These are phyloP conservation scores for Hypoxylon trugodes DNA, from an alignment of 495 filamentous ascomycete species.

Conservation along the genomic window DNA sequence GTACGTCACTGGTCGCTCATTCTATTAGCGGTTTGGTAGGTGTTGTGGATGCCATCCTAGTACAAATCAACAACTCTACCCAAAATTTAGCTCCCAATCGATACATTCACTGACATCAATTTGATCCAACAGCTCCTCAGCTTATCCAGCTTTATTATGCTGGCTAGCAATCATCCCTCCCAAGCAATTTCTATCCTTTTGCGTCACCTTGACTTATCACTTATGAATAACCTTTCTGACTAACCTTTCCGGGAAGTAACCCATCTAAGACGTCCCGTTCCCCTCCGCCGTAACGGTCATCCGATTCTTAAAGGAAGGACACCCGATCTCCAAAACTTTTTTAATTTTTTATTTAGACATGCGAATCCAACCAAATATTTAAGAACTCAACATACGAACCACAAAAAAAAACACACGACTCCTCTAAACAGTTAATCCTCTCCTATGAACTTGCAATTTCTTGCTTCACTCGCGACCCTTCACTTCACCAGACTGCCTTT, in stretches of 20 bases:
- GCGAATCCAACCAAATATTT: conserved; percentile 3
- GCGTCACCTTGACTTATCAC: conserved; percentile 34
- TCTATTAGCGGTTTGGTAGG: conserved; percentile 21
- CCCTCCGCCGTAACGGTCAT: conserved; percentile 31
- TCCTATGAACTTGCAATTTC: conserved; percentile 40
- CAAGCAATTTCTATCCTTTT: conserved; percentile 19
- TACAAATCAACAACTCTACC: conserved; percentile 18
- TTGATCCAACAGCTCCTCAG: conserved; percentile 32
- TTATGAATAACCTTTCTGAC: conserved; percentile 20
- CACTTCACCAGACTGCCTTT: conserved; percentile 12
- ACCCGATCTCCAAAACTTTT: conserved; percentile 38
- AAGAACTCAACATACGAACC: background rate
- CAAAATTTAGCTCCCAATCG: conserved; percentile 24
- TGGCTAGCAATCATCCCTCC: conserved; percentile 14
- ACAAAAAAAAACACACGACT: background rate
- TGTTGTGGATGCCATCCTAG: conserved; percentile 21
- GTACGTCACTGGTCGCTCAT: conserved; percentile 37
- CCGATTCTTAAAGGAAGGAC: conserved; percentile 32
- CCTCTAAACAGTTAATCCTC: background rate
- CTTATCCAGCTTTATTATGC: conserved; percentile 31
- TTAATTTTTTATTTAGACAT: conserved; percentile 23
- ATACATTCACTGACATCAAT: conserved; percentile 34
- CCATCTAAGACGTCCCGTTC: conserved; percentile 23
- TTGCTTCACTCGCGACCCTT: conserved; percentile 1
- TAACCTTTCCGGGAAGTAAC: conserved; percentile 36